A percentile compares a stretch with the other conserved stretches of the same genome.
These are phyloP conservation scores for Pleurotus eryngii DNA, from an alignment of 768 basidiomycete species.

Conservation along the genomic window DNA sequence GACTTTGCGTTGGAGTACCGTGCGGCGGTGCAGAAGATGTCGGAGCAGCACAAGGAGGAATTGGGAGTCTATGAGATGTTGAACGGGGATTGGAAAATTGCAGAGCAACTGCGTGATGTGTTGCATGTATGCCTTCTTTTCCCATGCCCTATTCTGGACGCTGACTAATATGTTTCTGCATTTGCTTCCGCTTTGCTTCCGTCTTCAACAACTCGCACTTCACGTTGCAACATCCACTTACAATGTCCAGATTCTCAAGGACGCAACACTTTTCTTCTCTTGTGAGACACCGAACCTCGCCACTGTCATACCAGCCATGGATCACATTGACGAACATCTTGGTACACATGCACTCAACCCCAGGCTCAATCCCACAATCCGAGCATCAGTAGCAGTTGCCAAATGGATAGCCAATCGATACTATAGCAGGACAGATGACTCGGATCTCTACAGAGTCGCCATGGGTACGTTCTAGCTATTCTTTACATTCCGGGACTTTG, in stretches of 20 bases:
- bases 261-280: constrained; percentile 24
- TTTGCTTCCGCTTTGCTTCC: background rate
- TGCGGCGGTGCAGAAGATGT: constrained; percentile 19
- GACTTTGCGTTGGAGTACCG: constrained; percentile 24
- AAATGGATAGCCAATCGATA: constrained; percentile 23
- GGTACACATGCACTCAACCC: constrained; percentile 2
- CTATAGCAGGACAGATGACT: constrained; percentile 17
- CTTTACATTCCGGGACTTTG: no score
- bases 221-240: no score
- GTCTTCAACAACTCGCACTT: background rate
- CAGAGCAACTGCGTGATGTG: constrained; percentile 18
- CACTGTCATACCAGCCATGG: constrained; percentile 30
- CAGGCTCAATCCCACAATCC: constrained; percentile 10
- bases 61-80: constrained; percentile 16
- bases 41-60: constrained; percentile 6
- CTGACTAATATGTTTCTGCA: background rate
- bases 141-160: background rate
- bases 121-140: constrained; percentile 15
- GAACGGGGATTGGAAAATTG: constrained; percentile 22
- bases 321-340: constrained; percentile 24
- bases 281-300: constrained; percentile 17
- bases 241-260: constrained; percentile 19
- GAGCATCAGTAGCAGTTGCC: constrained; percentile 14
- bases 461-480: constrained; percentile 15
- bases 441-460: constrained; percentile 19